Conservation (phyloP, 129 eudicot species). For the Arctium lappa region DNA sequence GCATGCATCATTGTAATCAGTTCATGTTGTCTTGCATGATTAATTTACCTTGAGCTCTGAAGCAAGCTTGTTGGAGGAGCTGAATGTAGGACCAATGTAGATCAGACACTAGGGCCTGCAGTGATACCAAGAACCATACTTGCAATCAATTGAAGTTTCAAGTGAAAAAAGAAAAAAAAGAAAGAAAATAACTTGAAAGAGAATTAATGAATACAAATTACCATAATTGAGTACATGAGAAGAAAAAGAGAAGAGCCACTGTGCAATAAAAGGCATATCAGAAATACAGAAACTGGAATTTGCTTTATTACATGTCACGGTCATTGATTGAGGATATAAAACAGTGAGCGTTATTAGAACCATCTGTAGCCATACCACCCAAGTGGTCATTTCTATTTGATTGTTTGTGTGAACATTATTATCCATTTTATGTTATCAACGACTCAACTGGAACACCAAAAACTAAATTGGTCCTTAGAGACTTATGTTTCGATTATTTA, state of each 20-base stretch:
- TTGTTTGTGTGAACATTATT: neutral
- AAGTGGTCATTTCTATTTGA: neutral
- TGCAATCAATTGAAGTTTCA: neutral
- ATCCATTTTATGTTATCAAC: neutral
- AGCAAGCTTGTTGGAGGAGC: conserved; percentile 7
- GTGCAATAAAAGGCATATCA: neutral
- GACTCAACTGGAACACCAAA: neutral
- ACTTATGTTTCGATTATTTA: neutral
- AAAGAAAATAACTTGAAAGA: neutral
- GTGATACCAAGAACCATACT: neutral
- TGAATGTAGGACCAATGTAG: neutral
- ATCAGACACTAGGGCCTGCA: neutral
- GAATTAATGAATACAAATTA: neutral
- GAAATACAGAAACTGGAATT: neutral
- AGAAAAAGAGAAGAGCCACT: neutral
- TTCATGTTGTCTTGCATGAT: neutral
- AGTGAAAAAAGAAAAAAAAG: neutral
- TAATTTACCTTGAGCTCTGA: neutral
- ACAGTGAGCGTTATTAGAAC: neutral
- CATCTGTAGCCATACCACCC: conserved; percentile 6
- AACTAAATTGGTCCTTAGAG: neutral
- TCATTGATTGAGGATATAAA: conserved; percentile 3
- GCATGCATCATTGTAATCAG: conserved; percentile 9
- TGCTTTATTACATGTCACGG: neutral
- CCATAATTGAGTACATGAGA: neutral